Percentiles rank a stretch among this genome's conserved stretches.
Conservation (phyloP, 306 rosid genomes). For the Luffa acutangula region DNA sequence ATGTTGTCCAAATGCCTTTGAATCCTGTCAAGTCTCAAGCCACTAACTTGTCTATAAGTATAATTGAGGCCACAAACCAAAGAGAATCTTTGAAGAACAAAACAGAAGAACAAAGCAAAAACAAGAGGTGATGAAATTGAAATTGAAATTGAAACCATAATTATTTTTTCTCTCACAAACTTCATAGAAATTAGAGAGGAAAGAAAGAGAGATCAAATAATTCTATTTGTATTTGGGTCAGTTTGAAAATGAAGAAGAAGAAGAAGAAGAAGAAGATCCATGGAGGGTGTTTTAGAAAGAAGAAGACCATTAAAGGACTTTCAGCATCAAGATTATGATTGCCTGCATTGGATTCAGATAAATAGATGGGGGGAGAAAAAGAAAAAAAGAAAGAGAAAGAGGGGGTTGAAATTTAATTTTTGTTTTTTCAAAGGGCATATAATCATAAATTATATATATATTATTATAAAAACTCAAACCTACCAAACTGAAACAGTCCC, state of each 20-base stretch:
- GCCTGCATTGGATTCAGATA: constrained; percentile 63
- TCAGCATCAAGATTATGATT: constrained; percentile 69
- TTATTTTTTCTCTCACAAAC: background rate
- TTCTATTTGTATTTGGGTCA: background rate
- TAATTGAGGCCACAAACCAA: constrained; percentile 36
- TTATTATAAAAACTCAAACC: constrained; percentile 36
- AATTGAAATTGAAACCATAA: background rate
- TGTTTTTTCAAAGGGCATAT: background rate
- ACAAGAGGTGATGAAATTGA: constrained; percentile 3
- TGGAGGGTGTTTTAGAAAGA: background rate
- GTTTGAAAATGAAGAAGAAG: background rate
- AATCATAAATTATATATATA: background rate
- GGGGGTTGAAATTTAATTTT: background rate
- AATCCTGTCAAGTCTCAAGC: constrained; percentile 68
- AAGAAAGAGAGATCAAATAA: background rate
- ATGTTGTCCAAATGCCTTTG: constrained; percentile 63
- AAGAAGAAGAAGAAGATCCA: constrained; percentile 19
- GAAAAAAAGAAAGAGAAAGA: background rate
- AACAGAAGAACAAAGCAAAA: constrained; percentile 14
- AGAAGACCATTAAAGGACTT: constrained; percentile 14
- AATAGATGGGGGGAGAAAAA: constrained; percentile 8
- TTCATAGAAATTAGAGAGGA: constrained; percentile 3
- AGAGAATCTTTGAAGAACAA: constrained; percentile 5
- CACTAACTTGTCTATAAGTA: constrained; percentile 45
- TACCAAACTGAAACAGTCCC: constrained; percentile 59